phyloP scores from a whole-genome alignment of 2,329 filamentous ascomycete species.

The Botryosphaeria dothidea region DNA sequence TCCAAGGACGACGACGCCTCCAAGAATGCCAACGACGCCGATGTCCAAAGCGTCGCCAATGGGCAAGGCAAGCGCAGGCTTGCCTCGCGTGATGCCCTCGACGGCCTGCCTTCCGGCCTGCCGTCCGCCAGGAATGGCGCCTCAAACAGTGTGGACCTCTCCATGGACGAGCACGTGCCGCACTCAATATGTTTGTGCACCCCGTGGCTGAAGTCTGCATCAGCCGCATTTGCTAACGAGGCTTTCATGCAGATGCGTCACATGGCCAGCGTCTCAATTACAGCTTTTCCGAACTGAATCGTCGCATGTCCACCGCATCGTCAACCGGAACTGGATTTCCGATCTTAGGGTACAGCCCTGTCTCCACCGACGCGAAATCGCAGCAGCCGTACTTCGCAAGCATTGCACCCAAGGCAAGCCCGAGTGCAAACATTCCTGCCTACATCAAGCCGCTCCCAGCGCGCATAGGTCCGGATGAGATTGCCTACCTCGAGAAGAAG shows the following conservation, averaged over 20 bases:
- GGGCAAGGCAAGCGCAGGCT: constrained; percentile 38
- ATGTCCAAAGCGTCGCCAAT: constrained; percentile 18
- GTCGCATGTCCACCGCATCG: constrained; percentile 39
- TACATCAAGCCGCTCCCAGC: constrained; percentile 80
- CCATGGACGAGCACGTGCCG: constrained; percentile 59
- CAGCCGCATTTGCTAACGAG: constrained; percentile 6
- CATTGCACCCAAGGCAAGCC: constrained; percentile 46
- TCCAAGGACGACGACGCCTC: constrained; percentile 41
- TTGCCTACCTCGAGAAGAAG: constrained; percentile 80
- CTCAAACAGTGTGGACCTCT: constrained; percentile 39
- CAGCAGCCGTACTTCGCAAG: constrained; percentile 44
- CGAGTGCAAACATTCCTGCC: constrained; percentile 52
- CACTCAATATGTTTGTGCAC: constrained; percentile 62
- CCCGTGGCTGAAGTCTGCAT: background rate
- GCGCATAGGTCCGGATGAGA: constrained; percentile 77
- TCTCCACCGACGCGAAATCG: constrained; percentile 29
- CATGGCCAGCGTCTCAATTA: constrained; percentile 44
- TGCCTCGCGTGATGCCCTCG: constrained; percentile 39
- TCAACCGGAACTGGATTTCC: constrained; percentile 2
- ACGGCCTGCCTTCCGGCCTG: constrained; percentile 31
- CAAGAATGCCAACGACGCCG: constrained; percentile 25
- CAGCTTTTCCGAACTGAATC: constrained; percentile 47
- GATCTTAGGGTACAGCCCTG: constrained; percentile 39
- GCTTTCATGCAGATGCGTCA: constrained; percentile 46
- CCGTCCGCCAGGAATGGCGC: constrained; percentile 26